These are phyloP conservation scores for Heritiera fomes DNA, from an alignment of 345 rosid genomes.

Conservation along the genomic window DNA sequence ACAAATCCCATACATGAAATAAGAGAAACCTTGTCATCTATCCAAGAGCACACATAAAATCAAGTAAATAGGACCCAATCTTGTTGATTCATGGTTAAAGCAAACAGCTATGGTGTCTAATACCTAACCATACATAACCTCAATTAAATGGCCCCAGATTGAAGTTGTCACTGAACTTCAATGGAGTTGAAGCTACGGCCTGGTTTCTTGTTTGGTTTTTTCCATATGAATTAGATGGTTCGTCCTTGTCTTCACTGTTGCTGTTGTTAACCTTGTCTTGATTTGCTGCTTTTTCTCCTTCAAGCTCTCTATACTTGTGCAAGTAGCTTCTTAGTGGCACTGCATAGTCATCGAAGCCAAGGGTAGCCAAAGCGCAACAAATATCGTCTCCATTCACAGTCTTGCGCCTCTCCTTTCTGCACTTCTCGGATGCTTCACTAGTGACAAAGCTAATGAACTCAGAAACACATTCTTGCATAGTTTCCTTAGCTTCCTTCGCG, in stretches of 20 bases:
- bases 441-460: slow-evolving; percentile 42
- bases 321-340: slow-evolving; percentile 31
- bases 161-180: background rate
- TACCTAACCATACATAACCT: background rate
- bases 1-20: background rate
- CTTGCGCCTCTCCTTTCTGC: slow-evolving; percentile 38
- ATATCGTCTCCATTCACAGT: slow-evolving; percentile 39
- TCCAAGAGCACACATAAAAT: background rate
- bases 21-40: background rate
- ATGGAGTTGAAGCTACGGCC: background rate
- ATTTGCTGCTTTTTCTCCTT: slow-evolving; percentile 30
- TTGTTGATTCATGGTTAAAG: slow-evolving; percentile 8
- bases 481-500: slow-evolving; percentile 41
- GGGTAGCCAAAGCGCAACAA: slow-evolving; percentile 33
- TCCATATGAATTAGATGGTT: background rate
- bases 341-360: slow-evolving; percentile 36
- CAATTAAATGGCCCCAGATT: slow-evolving; percentile 3
- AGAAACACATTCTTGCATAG: slow-evolving; percentile 42
- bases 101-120: background rate
- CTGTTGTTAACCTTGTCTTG: slow-evolving; percentile 20
- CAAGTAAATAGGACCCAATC: background rate
- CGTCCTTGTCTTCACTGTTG: slow-evolving; percentile 12
- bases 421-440: slow-evolving; percentile 39
- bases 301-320: slow-evolving; percentile 35
- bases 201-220: background rate